These are phyloP conservation scores for Cystobasidium onofrii DNA, from an alignment of 768 basidiomycete species.

Conservation along the genomic window DNA sequence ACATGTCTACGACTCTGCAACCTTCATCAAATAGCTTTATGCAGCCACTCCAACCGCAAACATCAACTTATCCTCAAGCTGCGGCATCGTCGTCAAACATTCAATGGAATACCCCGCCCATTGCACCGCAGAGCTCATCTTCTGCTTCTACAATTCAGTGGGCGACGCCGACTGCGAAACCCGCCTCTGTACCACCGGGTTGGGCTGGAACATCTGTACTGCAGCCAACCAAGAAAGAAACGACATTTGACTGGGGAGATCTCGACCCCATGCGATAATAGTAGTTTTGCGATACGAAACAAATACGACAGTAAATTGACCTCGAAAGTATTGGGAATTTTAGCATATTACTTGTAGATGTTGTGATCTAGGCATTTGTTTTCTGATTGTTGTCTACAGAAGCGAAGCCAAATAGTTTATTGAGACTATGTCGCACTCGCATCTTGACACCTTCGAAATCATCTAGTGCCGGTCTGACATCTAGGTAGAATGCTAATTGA, in stretches of 20 bases:
- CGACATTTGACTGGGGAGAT: conserved; percentile 23
- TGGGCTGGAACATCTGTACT: conserved; percentile 5
- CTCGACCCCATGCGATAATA: conserved; percentile 32
- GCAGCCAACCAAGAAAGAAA: conserved; percentile 26
- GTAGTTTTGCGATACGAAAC: background rate
- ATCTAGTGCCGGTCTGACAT: conserved; percentile 87
- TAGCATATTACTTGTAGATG: no score
- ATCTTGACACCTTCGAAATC: conserved; percentile 87
- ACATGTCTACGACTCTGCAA: background rate
- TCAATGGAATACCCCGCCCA: background rate
- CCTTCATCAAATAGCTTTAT: conserved; percentile 1
- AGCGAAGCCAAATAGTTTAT: conserved; percentile 31
- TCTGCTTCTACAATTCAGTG: background rate
- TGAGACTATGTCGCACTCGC: conserved; percentile 59
- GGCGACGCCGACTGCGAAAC: background rate
- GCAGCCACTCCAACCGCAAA: conserved; percentile 18
- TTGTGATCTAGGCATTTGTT: background rate
- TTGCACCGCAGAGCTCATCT: background rate
- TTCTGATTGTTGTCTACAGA: conserved; percentile 5
- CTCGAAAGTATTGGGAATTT: no score
- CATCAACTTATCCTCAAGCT: background rate
- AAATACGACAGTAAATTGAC: no score
- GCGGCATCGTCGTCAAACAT: background rate
- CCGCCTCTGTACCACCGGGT: conserved; percentile 6
- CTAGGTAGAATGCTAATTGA: conserved; percentile 79